A percentile compares a stretch with the other conserved stretches of the same genome.
Conservation (phyloP, 2,329 filamentous ascomycete species). For the Scortechinia acanthostroma region DNA sequence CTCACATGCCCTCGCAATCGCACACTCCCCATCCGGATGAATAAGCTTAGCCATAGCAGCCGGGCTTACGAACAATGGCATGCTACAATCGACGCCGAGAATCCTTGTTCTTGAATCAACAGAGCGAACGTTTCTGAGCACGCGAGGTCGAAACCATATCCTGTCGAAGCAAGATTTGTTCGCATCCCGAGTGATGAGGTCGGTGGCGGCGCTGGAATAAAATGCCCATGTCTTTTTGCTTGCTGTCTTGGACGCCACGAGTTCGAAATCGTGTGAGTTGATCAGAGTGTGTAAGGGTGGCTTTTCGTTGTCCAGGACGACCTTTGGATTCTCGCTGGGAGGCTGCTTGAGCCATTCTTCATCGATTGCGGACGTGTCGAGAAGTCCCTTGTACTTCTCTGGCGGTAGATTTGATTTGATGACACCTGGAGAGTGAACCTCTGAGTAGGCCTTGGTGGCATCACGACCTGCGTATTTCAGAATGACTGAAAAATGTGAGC, state of each 20-base stretch:
- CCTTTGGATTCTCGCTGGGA: constrained; percentile 10
- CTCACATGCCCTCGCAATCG: constrained; percentile 36
- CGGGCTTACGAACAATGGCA: constrained; percentile 40
- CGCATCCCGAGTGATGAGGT: constrained; percentile 37
- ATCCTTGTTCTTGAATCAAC: constrained; percentile 29
- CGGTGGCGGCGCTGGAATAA: constrained; percentile 43
- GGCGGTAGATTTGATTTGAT: constrained; percentile 29
- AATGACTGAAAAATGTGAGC: constrained; percentile 23
- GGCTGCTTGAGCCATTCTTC: neutral
- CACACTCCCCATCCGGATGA: constrained; percentile 41
- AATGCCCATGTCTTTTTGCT: constrained; percentile 43
- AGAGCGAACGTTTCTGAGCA: constrained; percentile 34
- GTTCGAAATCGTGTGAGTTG: constrained; percentile 39
- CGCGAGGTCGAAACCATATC: constrained; percentile 41
- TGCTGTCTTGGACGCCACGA: constrained; percentile 31
- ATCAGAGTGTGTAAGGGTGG: constrained; percentile 35
- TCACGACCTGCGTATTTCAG: constrained; percentile 41
- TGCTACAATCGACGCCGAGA: constrained; percentile 26
- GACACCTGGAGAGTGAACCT: constrained; percentile 36
- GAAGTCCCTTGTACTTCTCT: constrained; percentile 36
- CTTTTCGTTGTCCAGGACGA: constrained; percentile 18
- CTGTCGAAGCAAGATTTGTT: constrained; percentile 37
- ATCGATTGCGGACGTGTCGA: constrained; percentile 34
- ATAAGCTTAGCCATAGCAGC: constrained; percentile 39
- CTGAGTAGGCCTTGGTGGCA: constrained; percentile 41